These are phyloP conservation scores for Xerocomus cyaneibrunnescens DNA, from an alignment of 1,284 basidiomycete species.

Conservation along the genomic window DNA sequence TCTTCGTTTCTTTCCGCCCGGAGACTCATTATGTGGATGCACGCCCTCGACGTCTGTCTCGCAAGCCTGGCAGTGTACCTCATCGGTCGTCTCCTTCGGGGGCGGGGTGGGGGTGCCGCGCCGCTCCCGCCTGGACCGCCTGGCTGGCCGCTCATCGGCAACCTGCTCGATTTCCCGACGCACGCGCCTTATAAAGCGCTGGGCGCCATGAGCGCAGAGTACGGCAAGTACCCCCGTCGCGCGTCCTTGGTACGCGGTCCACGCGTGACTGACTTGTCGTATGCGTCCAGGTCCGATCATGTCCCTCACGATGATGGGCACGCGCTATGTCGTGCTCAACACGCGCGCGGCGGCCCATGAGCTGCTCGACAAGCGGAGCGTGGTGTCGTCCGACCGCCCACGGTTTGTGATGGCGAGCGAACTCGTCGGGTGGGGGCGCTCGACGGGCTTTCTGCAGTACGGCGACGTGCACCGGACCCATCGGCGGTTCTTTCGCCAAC, in stretches of 20 bases:
- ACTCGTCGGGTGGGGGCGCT: not conserved
- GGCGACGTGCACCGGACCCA: not conserved
- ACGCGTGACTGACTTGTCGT: no score
- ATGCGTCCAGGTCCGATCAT: not conserved
- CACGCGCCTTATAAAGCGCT: not conserved
- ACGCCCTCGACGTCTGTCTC: not conserved
- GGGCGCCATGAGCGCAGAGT: not conserved
- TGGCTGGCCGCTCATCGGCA: slow-evolving; percentile 4
- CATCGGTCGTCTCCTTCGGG: not conserved
- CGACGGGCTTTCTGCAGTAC: not conserved
- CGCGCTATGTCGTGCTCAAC: not conserved
- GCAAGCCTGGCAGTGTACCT: not conserved
- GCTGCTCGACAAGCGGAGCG: not conserved
- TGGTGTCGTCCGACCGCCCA: not conserved
- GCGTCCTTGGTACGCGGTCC: no score
- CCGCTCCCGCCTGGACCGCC: slow-evolving; percentile 1
- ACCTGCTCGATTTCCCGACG: not conserved
- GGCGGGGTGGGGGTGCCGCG: not conserved
- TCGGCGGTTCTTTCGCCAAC: slow-evolving; percentile 1
- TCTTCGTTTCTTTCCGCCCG: no score
- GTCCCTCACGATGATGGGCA: not conserved
- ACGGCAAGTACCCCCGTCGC: slow-evolving; percentile 2
- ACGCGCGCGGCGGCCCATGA: not conserved
- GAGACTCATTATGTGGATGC: not conserved
- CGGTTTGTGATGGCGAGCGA: not conserved